These are phyloP conservation scores for Hyaloscypha hepaticicola DNA, from an alignment of 495 filamentous ascomycete genomes.

Conservation along the genomic window DNA sequence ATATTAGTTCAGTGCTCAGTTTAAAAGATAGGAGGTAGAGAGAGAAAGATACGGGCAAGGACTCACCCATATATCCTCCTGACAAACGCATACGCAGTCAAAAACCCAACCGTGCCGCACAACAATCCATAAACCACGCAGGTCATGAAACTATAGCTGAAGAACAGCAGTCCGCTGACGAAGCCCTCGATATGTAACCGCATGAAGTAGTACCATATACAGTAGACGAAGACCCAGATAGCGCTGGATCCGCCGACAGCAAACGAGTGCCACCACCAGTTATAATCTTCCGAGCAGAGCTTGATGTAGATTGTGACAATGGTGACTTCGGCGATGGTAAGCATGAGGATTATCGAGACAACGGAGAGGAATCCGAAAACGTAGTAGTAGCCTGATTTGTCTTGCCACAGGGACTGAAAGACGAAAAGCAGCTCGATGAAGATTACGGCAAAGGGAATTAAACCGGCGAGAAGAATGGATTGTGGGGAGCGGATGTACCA, in stretches of 20 bases:
- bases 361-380: conserved; percentile 87
- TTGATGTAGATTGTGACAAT: conserved; percentile 86
- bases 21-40: not conserved
- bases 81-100: conserved; percentile 87
- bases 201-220: conserved; percentile 82
- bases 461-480: conserved; percentile 68
- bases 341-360: conserved; percentile 69
- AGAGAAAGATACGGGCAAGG: too few species aligned
- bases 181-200: conserved; percentile 83
- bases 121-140: conserved; percentile 82
- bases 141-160: conserved; percentile 76
- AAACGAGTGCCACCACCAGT: conserved; percentile 97
- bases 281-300: conserved; percentile 86
- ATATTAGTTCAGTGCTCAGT: not conserved
- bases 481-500: conserved; percentile 72
- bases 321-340: conserved; percentile 85
- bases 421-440: conserved; percentile 94
- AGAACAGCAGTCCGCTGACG: conserved; percentile 79
- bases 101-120: conserved; percentile 83
- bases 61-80: conserved; percentile 83
- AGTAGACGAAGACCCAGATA: conserved; percentile 85
- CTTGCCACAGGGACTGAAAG: conserved; percentile 88
- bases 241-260: conserved; percentile 75
- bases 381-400: conserved; percentile 94
- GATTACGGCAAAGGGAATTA: conserved; percentile 90